Evolutionary conservation across 352 stramenopile species (phyloP).

Genomic region (Pythium utonaiense): DNA sequence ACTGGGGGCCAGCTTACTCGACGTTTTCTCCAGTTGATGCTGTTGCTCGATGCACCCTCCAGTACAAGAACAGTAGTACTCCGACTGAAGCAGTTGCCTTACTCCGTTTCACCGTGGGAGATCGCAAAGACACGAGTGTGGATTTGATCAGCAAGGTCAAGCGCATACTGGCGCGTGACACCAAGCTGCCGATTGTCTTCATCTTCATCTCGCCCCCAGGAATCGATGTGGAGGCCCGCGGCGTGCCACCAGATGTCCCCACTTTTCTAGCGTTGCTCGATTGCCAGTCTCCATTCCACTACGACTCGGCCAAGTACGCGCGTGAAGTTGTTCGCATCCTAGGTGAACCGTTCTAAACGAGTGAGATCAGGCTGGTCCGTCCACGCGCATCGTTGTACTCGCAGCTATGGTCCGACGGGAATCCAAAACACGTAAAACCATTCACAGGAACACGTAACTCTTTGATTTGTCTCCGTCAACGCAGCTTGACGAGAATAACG

Average conservation of each 20-base stretch:
- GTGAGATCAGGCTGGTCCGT: no score
- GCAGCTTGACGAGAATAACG: no score
- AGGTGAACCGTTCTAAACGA: not conserved
- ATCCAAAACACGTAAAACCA: no score
- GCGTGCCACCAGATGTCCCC: not conserved
- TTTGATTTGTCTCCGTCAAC: no score
- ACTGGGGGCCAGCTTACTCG: not conserved
- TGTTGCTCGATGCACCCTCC: not conserved
- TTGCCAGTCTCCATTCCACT: not conserved
- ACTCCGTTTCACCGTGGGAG: not conserved
- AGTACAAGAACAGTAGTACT: not conserved
- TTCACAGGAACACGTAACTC: no score
- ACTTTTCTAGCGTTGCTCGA: not conserved
- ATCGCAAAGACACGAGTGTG: not conserved
- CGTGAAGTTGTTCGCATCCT: not conserved
- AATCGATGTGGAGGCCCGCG: not conserved
- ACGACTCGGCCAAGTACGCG: not conserved
- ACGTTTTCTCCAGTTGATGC: not conserved
- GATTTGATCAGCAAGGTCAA: not conserved
- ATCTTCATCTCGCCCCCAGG: not conserved
- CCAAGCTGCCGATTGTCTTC: not conserved
- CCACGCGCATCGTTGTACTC: no score
- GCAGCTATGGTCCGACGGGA: no score
- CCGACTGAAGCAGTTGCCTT: not conserved
- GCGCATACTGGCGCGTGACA: not conserved